Base-by-base conservation (phyloP, 2,329 filamentous ascomycete genomes). In the Hirsutella thompsonii region DNA sequence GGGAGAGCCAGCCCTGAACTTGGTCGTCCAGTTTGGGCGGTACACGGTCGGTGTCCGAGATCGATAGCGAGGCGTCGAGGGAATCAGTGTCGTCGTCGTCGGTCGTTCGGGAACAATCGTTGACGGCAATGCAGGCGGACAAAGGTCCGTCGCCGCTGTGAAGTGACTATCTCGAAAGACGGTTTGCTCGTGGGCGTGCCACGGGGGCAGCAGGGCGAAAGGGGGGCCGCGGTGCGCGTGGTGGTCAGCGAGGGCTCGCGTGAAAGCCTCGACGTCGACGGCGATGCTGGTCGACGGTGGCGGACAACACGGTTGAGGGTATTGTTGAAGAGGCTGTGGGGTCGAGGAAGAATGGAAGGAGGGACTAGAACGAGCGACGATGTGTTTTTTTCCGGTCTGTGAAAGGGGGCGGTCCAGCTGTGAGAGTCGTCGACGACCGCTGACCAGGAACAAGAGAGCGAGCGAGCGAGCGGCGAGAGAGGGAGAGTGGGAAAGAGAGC, bases 361-460 rank as follows among this genome's bases (percentile, higher is more conserved):
- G 55, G 51, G 60, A 62, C 60, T 63, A 59, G 58, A 64, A 63
- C 59, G 59, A 62, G 55, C 49, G 55, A 49, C 53, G 48, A 49
- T 42, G 48, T 51, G 52, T 30, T 37, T 41, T 20, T 14, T 29
- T 40, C 29, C 21, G 18, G 20, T 13, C 18, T 33, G 9, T 13
- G 21, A 36, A 40, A 29, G 39, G 33, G 33, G 18, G 32, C 23
- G 23, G 23, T n/a, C 23, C 23, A 26, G 23, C 23, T 26, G 23
- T 9, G n/a, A 4, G 20, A 8, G 30, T 28, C 20, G 38, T 23
- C 38, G 30, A 39, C 26, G 37, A 11, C 20, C 19, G 16, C 33
- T 36, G 39, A 11, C 34, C 21, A 14, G 30, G 20, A n/a, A 19
- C 18, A 19, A 29, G 28, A 32, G 26, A 14, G 30, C 20, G 20